These are phyloP conservation scores for Keithomyces neogunnii DNA, from an alignment of 2,329 filamentous ascomycete genomes.

Conservation along the genomic window DNA sequence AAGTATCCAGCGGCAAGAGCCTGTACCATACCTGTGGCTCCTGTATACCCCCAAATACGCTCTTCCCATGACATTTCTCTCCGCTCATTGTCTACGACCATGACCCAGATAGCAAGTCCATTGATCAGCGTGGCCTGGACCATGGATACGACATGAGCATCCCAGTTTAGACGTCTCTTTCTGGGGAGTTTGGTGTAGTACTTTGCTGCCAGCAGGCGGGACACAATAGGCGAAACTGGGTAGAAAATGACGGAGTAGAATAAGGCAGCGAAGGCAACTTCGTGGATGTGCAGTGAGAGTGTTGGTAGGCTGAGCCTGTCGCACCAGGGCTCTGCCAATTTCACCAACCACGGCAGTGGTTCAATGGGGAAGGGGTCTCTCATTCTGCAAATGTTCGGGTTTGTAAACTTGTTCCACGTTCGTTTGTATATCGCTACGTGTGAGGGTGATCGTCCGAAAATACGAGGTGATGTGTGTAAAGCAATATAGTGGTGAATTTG, in stretches of 20 bases:
- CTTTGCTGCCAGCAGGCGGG: slow-evolving; percentile 50
- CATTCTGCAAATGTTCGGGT: slow-evolving; percentile 37
- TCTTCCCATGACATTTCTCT: slow-evolving; percentile 56
- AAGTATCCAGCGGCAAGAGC: slow-evolving; percentile 76
- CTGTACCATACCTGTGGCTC: slow-evolving; percentile 63
- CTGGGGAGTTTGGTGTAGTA: slow-evolving; percentile 56
- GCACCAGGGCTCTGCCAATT: slow-evolving; percentile 54
- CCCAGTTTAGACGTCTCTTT: slow-evolving; percentile 67
- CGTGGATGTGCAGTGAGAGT: slow-evolving; percentile 69
- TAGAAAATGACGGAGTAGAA: slow-evolving; percentile 62
- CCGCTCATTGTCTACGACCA: slow-evolving; percentile 60
- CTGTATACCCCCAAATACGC: slow-evolving; percentile 71
- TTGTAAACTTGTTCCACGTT: background rate
- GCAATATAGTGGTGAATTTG: too few species aligned
- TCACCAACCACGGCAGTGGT: slow-evolving; percentile 47
- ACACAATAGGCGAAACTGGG: slow-evolving; percentile 59
- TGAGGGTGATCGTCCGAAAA: too few species aligned
- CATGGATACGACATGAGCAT: slow-evolving; percentile 79
- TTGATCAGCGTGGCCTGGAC: slow-evolving; percentile 69
- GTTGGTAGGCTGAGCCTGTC: slow-evolving; percentile 53
- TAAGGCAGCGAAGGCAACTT: slow-evolving; percentile 57
- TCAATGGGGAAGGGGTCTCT: slow-evolving; percentile 63
- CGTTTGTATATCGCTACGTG: background rate
- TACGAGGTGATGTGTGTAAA: too few species aligned
- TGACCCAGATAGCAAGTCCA: slow-evolving; percentile 63